phyloP scores from a whole-genome alignment of 164 flowering plant species.

The Magnolia officinalis region DNA sequence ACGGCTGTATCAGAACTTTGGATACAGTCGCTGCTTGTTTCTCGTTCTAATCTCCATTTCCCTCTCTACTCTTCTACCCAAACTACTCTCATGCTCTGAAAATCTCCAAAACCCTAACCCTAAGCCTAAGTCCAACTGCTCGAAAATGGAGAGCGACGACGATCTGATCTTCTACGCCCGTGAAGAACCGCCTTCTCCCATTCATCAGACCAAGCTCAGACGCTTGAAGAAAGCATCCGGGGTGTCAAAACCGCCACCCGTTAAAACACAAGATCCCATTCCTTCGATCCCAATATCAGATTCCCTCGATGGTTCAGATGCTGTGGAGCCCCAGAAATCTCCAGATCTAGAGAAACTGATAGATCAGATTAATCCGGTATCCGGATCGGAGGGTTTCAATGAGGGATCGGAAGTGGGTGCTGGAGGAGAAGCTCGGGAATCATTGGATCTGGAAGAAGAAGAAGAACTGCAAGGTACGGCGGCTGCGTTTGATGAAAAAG shows the following conservation, averaged over 20 bases:
- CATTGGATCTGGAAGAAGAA: conserved; percentile 20
- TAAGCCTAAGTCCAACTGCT: not conserved
- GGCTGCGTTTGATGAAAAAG: conserved; percentile 13
- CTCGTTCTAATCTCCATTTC: not conserved
- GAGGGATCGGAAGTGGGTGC: conserved; percentile 11
- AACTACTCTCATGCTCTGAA: not conserved
- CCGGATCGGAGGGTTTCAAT: conserved; percentile 15
- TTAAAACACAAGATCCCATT: conserved; percentile 6
- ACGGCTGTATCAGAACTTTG: not conserved
- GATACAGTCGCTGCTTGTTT: not conserved
- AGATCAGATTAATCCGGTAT: not conserved
- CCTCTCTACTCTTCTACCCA: not conserved
- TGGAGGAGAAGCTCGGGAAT: conserved; percentile 21
- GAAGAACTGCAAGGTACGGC: not conserved
- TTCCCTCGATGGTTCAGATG: not conserved
- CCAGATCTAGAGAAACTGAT: conserved; percentile 1
- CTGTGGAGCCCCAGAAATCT: not conserved
- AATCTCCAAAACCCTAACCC: conserved; percentile 15
- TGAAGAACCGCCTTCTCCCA: conserved; percentile 33
- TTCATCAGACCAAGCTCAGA: conserved; percentile 40
- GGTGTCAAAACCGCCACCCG: conserved; percentile 4
- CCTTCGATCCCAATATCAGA: not conserved
- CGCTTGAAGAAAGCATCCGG: conserved; percentile 48
- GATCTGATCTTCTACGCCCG: conserved; percentile 35
- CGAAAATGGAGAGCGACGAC: conserved; percentile 64